Evolutionary conservation across 306 rosid genomes (phyloP), one percentile per base, ranked within the genome.

Genomic region (Astragalus membranaceus): DNA sequence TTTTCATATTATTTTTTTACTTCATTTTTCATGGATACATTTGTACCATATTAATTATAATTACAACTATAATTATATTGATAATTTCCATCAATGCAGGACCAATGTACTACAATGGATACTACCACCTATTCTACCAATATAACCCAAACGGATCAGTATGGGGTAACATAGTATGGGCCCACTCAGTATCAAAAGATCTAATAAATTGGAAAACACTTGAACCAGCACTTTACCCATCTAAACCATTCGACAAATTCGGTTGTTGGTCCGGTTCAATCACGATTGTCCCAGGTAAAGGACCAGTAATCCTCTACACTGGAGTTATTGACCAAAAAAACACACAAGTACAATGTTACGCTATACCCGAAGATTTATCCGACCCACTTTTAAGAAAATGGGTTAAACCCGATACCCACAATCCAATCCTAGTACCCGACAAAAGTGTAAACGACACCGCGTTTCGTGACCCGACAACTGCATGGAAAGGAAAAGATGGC

Each of bases 121-220:
- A 69, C 14, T 88, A 94, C 60, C 97, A 94, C 46, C 14, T 94
- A 0, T 94, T 94, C 81, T 94, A 94, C 35, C 98, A 94, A 10
- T 90, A 88, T 78, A 94, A 94, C 11, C 97, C 98, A 1, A 80
- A 87, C 6, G 98, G 98, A 0, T 79, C 97, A 0, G 91, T 87
- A 5, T 94, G 98, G 98, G 97, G 97, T 0, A 90, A 94, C 69
- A 90, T 94, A 4, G 96, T 87, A 10, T 94, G 98, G 98, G 98
- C 96, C 3, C 97, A 94, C 69, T 84, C 98, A 0, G 68, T 94
- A 0, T 94, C 98, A 5, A 87, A 33, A 41, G 98, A 90, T 13
- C 54, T 94, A 1, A 75, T 94, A 44, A 90, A 85, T 1, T 94
- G 98, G 98, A 30, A 81, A 33, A 44, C 83, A 3, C 72, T 94